Conservation (phyloP, 768 basidiomycete species). For the Mycena rosella region DNA sequence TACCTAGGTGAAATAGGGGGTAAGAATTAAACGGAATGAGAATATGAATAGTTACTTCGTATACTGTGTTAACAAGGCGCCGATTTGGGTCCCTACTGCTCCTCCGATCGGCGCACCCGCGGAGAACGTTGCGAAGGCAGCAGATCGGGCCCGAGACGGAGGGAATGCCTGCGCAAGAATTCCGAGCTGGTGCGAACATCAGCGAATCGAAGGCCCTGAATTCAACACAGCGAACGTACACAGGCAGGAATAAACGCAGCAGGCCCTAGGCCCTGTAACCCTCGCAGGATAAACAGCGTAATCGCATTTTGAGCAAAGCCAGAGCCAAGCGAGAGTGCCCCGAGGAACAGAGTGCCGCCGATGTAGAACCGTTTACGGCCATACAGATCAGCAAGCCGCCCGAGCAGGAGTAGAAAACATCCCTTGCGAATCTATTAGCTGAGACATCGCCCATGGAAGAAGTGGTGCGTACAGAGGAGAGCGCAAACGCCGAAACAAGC, state of each 20-base stretch:
- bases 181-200: constrained; percentile 58
- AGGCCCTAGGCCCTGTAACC: constrained; percentile 70
- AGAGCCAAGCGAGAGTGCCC: constrained; percentile 61
- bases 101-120: constrained; percentile 81
- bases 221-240: constrained; percentile 50
- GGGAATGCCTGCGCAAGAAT: constrained; percentile 77
- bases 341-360: constrained; percentile 59
- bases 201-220: background rate
- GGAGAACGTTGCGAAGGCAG: constrained; percentile 77
- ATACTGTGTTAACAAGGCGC: constrained; percentile 67
- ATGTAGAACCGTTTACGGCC: constrained; percentile 70
- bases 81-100: constrained; percentile 67
- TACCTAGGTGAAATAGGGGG: constrained; percentile 24
- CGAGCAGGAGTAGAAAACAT: constrained; percentile 71
- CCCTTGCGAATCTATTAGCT: constrained; percentile 53
- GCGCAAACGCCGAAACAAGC: constrained; percentile 62
- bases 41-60: constrained; percentile 34
- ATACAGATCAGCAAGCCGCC: constrained; percentile 72
- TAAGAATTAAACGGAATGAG: background rate
- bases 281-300: constrained; percentile 69
- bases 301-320: constrained; percentile 64
- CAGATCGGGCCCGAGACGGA: constrained; percentile 61
- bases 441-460: background rate
- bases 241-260: constrained; percentile 70
- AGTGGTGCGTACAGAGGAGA: constrained; percentile 59